A percentile compares a stretch with the other conserved stretches of the same genome.
Conservation (phyloP, 2,329 filamentous ascomycete genomes). For the Talaromyces marneffei region DNA sequence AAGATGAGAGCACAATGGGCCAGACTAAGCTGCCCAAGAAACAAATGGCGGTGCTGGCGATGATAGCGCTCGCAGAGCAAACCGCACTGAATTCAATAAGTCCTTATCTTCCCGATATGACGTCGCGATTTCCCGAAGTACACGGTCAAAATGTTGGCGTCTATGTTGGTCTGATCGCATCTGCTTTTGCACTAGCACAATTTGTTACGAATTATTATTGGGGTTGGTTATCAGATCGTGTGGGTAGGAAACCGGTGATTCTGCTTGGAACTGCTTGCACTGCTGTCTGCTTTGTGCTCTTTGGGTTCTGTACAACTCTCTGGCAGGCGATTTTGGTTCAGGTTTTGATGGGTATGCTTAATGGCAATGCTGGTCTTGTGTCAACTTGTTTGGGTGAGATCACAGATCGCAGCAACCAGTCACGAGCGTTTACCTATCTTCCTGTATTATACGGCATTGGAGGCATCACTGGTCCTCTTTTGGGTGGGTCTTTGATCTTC, state of each 20-base stretch:
- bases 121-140: conserved; percentile 75
- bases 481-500: conserved; percentile 80
- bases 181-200: conserved; percentile 86
- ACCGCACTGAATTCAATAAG: conserved; percentile 95
- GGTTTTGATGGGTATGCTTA: conserved; percentile 82
- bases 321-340: conserved; percentile 85
- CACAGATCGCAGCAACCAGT: conserved; percentile 92
- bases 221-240: conserved; percentile 74
- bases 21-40: conserved; percentile 57
- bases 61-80: conserved; percentile 89
- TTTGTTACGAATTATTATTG: conserved; percentile 88
- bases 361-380: conserved; percentile 91
- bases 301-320: conserved; percentile 77
- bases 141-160: conserved; percentile 65
- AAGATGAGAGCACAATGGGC: conserved; percentile 18
- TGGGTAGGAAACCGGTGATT: conserved; percentile 78
- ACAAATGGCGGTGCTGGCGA: conserved; percentile 77
- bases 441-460: conserved; percentile 95
- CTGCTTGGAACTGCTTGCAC: conserved; percentile 77
- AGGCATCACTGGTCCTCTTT: conserved; percentile 81
- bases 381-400: conserved; percentile 92
- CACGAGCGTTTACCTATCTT: conserved; percentile 84
- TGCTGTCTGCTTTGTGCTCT: conserved; percentile 72
- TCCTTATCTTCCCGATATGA: conserved; percentile 92
- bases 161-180: conserved; percentile 86